phyloP scores from a whole-genome alignment of 257 asterid genomes.

The Scutellaria baicalensis region DNA sequence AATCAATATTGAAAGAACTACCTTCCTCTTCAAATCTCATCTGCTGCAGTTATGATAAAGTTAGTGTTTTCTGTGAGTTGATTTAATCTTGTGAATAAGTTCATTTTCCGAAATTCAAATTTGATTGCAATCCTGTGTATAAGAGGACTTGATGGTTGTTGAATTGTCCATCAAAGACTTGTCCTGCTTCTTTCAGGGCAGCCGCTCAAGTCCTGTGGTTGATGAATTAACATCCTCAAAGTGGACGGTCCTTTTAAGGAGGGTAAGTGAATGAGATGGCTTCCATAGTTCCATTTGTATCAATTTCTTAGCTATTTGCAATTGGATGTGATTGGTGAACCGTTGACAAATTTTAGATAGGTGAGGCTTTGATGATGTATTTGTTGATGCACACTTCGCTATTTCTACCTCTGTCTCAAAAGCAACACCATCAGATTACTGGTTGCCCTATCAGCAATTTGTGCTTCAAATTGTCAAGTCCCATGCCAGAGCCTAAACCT shows the following conservation, averaged over 20 bases:
- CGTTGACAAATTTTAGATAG: slow-evolving; percentile 45
- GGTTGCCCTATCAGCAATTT: slow-evolving; percentile 59
- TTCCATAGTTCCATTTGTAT: background rate
- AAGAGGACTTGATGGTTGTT: background rate
- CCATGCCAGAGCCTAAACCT: slow-evolving; percentile 12
- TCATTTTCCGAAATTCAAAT: background rate
- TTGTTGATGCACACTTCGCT: slow-evolving; percentile 55
- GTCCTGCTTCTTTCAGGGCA: slow-evolving; percentile 29
- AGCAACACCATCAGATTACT: slow-evolving; percentile 56
- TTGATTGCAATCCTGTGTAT: background rate
- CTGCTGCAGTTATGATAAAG: slow-evolving; percentile 52
- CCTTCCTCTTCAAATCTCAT: slow-evolving; percentile 46
- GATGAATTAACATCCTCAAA: slow-evolving; percentile 50
- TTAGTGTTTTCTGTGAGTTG: slow-evolving; percentile 15
- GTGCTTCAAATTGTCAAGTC: slow-evolving; percentile 19
- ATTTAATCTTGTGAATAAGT: background rate
- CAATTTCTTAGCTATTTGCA: background rate
- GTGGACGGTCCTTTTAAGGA: slow-evolving; percentile 55
- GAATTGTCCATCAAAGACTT: background rate
- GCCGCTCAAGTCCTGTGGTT: slow-evolving; percentile 38
- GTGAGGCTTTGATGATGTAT: slow-evolving; percentile 68
- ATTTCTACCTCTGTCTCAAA: slow-evolving; percentile 60
- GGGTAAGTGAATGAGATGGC: slow-evolving; percentile 39
- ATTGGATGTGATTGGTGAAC: slow-evolving; percentile 3
- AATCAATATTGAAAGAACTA: slow-evolving; percentile 33